Evolutionary conservation across 2,329 filamentous ascomycete species (phyloP).

Genomic region (Talaromyces piceae): DNA sequence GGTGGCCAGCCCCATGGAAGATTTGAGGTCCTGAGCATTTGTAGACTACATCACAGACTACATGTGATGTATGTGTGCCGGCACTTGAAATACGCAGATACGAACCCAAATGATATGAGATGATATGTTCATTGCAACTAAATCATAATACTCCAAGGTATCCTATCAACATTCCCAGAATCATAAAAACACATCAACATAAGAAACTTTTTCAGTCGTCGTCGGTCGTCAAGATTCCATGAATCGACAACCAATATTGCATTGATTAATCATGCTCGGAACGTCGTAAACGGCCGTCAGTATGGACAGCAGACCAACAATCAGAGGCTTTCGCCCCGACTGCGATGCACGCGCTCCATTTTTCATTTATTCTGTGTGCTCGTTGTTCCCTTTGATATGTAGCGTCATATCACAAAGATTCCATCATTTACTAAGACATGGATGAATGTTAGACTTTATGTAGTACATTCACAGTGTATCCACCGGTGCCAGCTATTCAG

Average conservation of each 20-base stretch:
- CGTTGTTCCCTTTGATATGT: constrained; percentile 6
- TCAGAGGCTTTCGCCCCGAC: constrained; percentile 1
- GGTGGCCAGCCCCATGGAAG: too few relatives aligned
- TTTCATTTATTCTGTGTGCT: too few relatives aligned
- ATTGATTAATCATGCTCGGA: background rate
- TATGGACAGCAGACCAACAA: constrained; percentile 1
- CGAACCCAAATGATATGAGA: background rate
- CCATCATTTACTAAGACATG: constrained; percentile 11
- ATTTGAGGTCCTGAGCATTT: too few relatives aligned
- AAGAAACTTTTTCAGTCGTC: constrained; percentile 12
- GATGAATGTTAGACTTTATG: constrained; percentile 8
- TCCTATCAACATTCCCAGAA: constrained; percentile 9
- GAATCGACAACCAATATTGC: constrained; percentile 8
- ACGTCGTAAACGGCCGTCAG: background rate
- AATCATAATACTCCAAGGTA: constrained; percentile 9
- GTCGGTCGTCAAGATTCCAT: constrained; percentile 6
- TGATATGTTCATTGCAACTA: background rate
- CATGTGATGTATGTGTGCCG: too few relatives aligned
- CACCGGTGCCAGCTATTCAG: background rate
- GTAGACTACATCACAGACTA: too few relatives aligned
- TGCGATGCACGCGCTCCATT: constrained; percentile 5
- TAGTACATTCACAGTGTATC: background rate
- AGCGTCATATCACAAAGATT: constrained; percentile 7
- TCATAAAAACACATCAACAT: constrained; percentile 6
- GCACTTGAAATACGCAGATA: background rate